Evolutionary conservation across 257 asterid genomes (phyloP), one percentile per base, ranked within the genome.

Genomic region (Salvia hispanica): DNA sequence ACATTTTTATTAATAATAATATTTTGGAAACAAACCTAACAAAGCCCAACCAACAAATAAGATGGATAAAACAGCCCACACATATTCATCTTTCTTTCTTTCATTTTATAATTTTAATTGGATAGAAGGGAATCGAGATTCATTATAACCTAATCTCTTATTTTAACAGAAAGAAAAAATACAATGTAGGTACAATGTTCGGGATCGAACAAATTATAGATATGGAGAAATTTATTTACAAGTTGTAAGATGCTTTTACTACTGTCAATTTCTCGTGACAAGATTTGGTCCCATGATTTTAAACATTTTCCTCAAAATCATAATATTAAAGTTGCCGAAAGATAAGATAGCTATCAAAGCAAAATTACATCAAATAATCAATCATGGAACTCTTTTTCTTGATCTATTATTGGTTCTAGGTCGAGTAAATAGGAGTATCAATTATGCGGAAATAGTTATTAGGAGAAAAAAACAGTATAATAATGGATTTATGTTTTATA

Each of bases 131-230:
- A 25, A 25, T 25, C 31, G 31, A 25, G 3, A 25, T 25, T 25
- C 31, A 25, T 25, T 25, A 18, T 18, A 18, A 3, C 37, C 2
- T 34, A 34, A 34, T 34, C 39, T 3, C 5, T 34, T 34, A 34
- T 34, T 34, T 34, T 25, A 25, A 25, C 31, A 25, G 31, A 25
- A 25, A 25, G 31, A 1, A 25, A 25, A 25, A 25, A 25, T 25
- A 25, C 31, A 25, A 25, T 25, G 31, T 25, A 25, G 31, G 31
- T 25, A 25, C 31, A 25, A 25, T 59, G 16, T 34, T 46, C 31
- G 74, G 46, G 66, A 7, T 47, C 36, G 3, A n/a, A 58, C 48
- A 45, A 68, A 69, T 69, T 13, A 69, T 71, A 62, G 48, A 16
- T 37, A 4, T n/a, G 33, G n/a, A 51, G 64, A 62, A 71, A 48